Evolutionary conservation across 139 green algal genomes (phyloP), one percentile per base, ranked within the genome.

Genomic region (Tetradesmus lagerheimii): DNA sequence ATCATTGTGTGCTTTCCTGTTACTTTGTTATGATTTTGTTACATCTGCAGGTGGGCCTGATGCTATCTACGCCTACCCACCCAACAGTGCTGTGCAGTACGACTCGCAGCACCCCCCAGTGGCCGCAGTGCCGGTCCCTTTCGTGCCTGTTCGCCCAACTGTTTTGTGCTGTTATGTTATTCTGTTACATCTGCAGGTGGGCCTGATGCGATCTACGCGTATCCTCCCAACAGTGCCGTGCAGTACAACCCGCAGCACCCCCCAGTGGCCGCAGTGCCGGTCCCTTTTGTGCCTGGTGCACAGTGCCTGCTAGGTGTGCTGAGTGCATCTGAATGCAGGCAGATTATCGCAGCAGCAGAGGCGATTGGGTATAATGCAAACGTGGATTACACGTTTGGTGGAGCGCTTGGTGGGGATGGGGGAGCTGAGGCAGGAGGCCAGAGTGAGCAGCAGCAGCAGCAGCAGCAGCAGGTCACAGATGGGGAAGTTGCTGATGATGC

Each of bases 231-330:
- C 53, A 87, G 57, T 8, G 57, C 25, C 8, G 23, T 71, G 23
- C 85, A 37, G 0, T 88, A 23, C 0, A 45, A 91, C 8, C 14
- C 53, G 12, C 31, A 81, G 31, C 80, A 90, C 25, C 76, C 83
- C 29, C 45, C 90, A 31, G 78, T 85, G 1, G 82, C 31, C 27
- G 75, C 83, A 15, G 78, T 85, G 4, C 67, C 83, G 4, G 84
- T 92, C 14, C 90, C 90, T 2, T 84, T 80, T 67, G 79, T 92
- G 8, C 90, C 85, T 11, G 90, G 90, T 16, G 90, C 90, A 4
- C 71, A 85, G 47, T 37, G 86, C 31, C 79, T 92, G 6, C 11
- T 50, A 16, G 38, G 41, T 18, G 83, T 88, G 25, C 85, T 92
- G 29, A 86, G 74, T n/a, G 23, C 23, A 11, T 15, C 11, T 18